Conservation (phyloP, 768 basidiomycete genomes). For the Boletus tomentosulus region DNA sequence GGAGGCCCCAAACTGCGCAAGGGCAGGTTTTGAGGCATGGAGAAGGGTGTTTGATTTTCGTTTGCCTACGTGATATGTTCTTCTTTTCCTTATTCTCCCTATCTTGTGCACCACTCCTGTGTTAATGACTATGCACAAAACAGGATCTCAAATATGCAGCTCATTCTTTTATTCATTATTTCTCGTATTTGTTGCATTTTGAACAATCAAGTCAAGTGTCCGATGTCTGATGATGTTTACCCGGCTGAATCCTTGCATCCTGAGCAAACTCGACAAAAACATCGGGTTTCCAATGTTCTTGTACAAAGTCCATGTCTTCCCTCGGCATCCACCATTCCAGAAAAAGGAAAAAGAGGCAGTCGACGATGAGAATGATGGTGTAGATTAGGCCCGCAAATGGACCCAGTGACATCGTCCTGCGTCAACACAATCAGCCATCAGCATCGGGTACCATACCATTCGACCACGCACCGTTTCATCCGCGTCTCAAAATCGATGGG, state of each 20-base stretch:
- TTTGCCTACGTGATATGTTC: neutral
- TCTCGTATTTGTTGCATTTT: conserved; percentile 13
- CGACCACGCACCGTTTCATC: conserved; percentile 56
- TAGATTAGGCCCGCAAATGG: conserved; percentile 84
- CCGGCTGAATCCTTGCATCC: neutral
- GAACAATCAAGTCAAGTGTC: neutral
- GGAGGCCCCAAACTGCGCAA: conserved; percentile 21
- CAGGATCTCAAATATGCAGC: conserved; percentile 1
- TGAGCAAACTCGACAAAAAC: conserved; percentile 18
- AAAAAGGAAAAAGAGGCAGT: conserved; percentile 52
- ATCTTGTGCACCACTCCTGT: neutral
- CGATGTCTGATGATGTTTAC: neutral
- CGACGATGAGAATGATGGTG: conserved; percentile 81
- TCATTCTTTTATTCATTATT: conserved; percentile 17
- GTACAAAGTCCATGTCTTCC: conserved; percentile 71
- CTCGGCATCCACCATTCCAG: conserved; percentile 84
- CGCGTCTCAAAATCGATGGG: conserved; percentile 75
- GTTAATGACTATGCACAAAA: neutral
- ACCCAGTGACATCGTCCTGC: conserved; percentile 73
- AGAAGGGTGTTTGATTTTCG: neutral
- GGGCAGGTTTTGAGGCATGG: conserved; percentile 12
- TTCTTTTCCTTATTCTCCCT: neutral
- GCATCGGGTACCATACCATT: neutral
- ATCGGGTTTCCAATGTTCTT: conserved; percentile 53
- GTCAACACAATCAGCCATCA: neutral